Percentiles rank a stretch among this genome's conserved stretches.
These are phyloP conservation scores for Sclerotinia glacialis DNA, from an alignment of 2,329 filamentous ascomycete genomes.

Conservation along the genomic window DNA sequence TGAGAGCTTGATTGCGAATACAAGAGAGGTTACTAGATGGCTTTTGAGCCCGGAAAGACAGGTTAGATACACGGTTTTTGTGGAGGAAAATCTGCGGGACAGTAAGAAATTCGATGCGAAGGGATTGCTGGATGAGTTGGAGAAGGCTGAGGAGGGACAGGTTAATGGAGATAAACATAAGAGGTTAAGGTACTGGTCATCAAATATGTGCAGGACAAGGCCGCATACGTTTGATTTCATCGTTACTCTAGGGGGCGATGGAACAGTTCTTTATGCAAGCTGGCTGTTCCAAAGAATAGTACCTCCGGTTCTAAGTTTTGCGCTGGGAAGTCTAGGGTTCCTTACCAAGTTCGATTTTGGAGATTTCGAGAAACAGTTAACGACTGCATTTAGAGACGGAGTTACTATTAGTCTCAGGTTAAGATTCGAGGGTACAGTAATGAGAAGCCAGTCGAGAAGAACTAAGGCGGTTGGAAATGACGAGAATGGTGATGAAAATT, in stretches of 20 bases:
- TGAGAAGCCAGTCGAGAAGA: constrained; percentile 66
- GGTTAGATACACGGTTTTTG: constrained; percentile 72
- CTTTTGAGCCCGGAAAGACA: constrained; percentile 68
- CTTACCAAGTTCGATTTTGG: constrained; percentile 95
- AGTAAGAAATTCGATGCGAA: constrained; percentile 71
- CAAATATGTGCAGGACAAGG: constrained; percentile 69
- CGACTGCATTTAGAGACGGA: constrained; percentile 72
- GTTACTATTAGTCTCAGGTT: constrained; percentile 84
- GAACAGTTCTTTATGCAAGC: constrained; percentile 93
- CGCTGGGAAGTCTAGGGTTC: constrained; percentile 88
- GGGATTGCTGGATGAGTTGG: constrained; percentile 64
- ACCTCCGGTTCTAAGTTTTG: constrained; percentile 87
- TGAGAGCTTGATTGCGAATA: constrained; percentile 71
- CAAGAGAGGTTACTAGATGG: constrained; percentile 76
- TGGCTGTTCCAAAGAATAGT: constrained; percentile 97
- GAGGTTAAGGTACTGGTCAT: constrained; percentile 78
- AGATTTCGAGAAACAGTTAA: constrained; percentile 66
- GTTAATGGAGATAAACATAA: constrained; percentile 36
- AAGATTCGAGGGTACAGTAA: constrained; percentile 89
- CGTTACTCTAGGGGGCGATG: constrained; percentile 87
- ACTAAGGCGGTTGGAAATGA: constrained; percentile 32
- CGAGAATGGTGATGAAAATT: constrained; percentile 43
- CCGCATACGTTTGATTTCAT: constrained; percentile 94
- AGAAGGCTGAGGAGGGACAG: constrained; percentile 44
- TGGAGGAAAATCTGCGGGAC: constrained; percentile 71